Base-by-base conservation (phyloP, 495 filamentous ascomycete genomes). In the Xylaria longipes region DNA sequence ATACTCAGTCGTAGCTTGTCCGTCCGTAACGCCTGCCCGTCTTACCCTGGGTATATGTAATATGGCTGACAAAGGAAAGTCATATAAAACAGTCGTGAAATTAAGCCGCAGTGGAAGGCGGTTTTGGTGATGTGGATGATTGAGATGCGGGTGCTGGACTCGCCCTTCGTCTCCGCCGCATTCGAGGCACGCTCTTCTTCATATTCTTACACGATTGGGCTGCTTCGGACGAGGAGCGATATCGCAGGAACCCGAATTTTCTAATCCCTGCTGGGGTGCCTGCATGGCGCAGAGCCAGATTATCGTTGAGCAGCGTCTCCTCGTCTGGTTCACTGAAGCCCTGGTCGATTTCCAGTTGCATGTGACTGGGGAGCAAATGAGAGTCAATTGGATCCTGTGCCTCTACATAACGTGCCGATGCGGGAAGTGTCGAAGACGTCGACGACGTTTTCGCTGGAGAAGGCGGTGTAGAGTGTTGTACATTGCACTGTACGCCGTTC, bases 141-240 rank as follows among this genome's bases (percentile, higher is more conserved):
- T 64, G 60, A 4, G 75, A 37, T 3, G 75, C 66, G n/a, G 75
- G 65, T 45, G 75, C 62, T 33, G 65, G 43, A 29, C 69, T 67
- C 27, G 65, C 31, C 66, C 75, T 80, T 25, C 75, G 74, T 61
- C 83, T 80, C 71, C 75, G 80, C 2, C 84, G 80, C 84, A 85
- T 84, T 50, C 83, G 76, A 37, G 82, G 82, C 46, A 77, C 74
- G 52, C 70, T 83, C 72, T 76, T 79, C 52, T 80, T 81, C 72
- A 84, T 80, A 41, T 83, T 83, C 46, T 78, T 79, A 60, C 82
- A 84, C 37, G 79, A 73, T 63, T 81, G 64, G 27, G 82, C 84
- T 20, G 79, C 82, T 56, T 85, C 83, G 9, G 78, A 58, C 0
- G 83, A 82, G 25, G 82, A 74, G 48, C 80, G 79, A 56, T 82